Evolutionary conservation across 2,329 filamentous ascomycete species (phyloP).

Genomic region (Pyrenophora graminea): DNA sequence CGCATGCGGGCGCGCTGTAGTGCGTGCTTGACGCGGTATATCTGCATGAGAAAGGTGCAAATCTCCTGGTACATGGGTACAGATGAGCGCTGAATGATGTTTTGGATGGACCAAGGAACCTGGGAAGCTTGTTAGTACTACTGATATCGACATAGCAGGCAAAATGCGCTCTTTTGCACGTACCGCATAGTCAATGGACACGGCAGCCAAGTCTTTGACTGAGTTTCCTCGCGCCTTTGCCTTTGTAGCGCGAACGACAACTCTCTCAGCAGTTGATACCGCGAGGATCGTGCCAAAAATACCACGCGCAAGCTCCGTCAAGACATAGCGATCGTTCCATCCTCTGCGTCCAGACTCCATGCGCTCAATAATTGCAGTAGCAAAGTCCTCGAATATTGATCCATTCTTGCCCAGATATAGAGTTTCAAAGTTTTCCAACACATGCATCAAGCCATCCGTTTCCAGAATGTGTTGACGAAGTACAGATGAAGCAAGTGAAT

Average conservation of each 20-base stretch:
- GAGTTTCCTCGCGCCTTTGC: constrained; percentile 59
- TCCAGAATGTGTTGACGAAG: constrained; percentile 70
- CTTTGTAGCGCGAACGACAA: constrained; percentile 62
- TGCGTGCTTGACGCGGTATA: constrained; percentile 70
- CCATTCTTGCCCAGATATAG: constrained; percentile 81
- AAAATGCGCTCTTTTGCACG: constrained; percentile 45
- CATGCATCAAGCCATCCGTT: constrained; percentile 67
- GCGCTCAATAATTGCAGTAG: constrained; percentile 72
- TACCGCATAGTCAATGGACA: constrained; percentile 72
- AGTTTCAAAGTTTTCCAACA: constrained; percentile 68
- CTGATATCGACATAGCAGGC: background rate
- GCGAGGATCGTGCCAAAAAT: constrained; percentile 61
- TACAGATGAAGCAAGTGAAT: constrained; percentile 68
- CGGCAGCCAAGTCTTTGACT: constrained; percentile 64
- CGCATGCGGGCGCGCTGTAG: constrained; percentile 59
- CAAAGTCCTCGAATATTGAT: constrained; percentile 66
- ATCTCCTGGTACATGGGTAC: constrained; percentile 71
- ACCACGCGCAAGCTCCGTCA: constrained; percentile 77
- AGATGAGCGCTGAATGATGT: constrained; percentile 71
- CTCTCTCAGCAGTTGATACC: constrained; percentile 62
- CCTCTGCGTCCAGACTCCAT: constrained; percentile 63
- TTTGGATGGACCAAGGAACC: constrained; percentile 64
- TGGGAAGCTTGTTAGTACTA: constrained; percentile 9
- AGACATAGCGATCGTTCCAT: constrained; percentile 81
- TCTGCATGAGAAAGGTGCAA: constrained; percentile 77